Evolutionary conservation across 2,329 filamentous ascomycete genomes (phyloP).

Genomic region (Parastagonospora nodorum): DNA sequence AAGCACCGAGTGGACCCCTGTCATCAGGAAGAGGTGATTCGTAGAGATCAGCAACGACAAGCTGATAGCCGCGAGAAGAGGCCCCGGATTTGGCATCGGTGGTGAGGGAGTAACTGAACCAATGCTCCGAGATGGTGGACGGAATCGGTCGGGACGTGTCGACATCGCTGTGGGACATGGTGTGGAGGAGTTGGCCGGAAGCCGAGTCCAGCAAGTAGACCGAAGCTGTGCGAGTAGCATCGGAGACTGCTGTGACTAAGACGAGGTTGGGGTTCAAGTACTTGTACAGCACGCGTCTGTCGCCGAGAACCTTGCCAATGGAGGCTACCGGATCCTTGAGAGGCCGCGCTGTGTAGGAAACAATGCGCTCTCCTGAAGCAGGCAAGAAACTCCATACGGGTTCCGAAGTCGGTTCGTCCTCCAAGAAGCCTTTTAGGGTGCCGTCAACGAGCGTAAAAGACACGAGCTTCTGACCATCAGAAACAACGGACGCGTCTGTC

Average conservation of each 20-base stretch:
- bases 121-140: constrained; percentile 88
- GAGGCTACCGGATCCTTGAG: constrained; percentile 87
- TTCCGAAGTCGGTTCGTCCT: constrained; percentile 25
- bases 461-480: constrained; percentile 32
- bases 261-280: constrained; percentile 89
- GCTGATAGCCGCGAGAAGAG: constrained; percentile 77
- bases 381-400: constrained; percentile 74
- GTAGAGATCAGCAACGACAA: constrained; percentile 86
- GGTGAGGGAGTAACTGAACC: constrained; percentile 84
- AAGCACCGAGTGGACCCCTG: constrained; percentile 74
- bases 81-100: constrained; percentile 57
- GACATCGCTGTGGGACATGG: constrained; percentile 71
- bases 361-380: constrained; percentile 68
- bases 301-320: constrained; percentile 89
- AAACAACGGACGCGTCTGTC: constrained; percentile 8
- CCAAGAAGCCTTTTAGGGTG: constrained; percentile 38
- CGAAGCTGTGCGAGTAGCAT: constrained; percentile 63
- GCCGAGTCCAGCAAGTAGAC: constrained; percentile 85
- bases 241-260: constrained; percentile 72
- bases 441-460: constrained; percentile 41
- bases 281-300: constrained; percentile 95
- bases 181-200: constrained; percentile 79
- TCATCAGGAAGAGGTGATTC: constrained; percentile 85
- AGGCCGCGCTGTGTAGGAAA: constrained; percentile 70
- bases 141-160: constrained; percentile 75